Base-by-base conservation (phyloP, 2,329 filamentous ascomycete genomes). In the Colletotrichum siamense region DNA sequence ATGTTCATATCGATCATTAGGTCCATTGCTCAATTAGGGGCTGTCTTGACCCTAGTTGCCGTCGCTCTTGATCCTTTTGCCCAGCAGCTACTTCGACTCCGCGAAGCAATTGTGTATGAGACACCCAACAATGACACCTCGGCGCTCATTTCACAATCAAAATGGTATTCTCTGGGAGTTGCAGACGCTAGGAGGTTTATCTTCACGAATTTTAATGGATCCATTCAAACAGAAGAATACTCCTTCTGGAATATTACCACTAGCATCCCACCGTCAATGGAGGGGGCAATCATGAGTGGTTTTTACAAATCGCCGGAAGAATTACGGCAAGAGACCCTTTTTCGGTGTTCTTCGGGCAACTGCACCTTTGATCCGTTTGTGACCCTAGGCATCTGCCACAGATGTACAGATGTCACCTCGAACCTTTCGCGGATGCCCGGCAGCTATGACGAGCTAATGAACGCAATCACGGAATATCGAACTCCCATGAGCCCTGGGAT, bases 301-400 rank as follows among this genome's bases (percentile, higher is more conserved):
- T 49, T 73, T 4, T 73, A 63, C 4, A 59, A 52, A 6, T 62
- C 71, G 1, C 44, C 78, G 3, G 77, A 36, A 49, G 73, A 78
- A 36, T 32, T 65, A 2, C 52, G 62, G 8, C 63, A 65, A 9
- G 71, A 79, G 12, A 24, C 76, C 0, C 36, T 77, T 8, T 63
- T 77, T 3, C 71, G 69, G 28, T 80, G 79, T n/a, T 71, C 76
- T 2, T 72, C 77, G 0, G 66, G 77, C 6, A 77, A 79, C 69
- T 80, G 79, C 26, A 79, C 69, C 6, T 80, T 77, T 71, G 55
- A 62, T 13, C 69, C 63, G 2, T 80, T 79, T 10, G 52, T 63
- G 3, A 79, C 77, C 2, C 65, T 79, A 9, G 79, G 74, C 3
- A 68, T 80, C 12, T 80, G 78, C 39, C 55, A 78, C 2, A 76